Conservation (phyloP, 305 asterid species). For the Galium porrigens region DNA sequence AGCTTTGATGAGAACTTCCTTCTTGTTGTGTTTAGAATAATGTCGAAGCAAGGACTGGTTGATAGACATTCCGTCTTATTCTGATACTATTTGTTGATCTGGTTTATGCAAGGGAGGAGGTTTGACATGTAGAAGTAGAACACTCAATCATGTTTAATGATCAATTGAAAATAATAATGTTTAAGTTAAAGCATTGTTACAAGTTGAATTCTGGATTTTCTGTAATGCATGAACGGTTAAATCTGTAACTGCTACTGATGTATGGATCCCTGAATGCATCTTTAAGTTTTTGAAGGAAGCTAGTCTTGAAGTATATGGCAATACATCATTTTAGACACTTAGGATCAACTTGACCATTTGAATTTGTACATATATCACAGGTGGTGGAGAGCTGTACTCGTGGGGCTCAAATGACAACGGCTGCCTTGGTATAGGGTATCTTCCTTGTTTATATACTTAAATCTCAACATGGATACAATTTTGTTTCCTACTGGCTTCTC, state of each 20-base stretch:
- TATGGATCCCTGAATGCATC: not conserved
- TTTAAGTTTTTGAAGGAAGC: not conserved
- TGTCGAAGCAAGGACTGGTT: not conserved
- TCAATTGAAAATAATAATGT: not conserved
- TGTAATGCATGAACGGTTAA: not conserved
- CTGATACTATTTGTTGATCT: not conserved
- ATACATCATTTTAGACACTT: not conserved
- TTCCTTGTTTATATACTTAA: slow-evolving; percentile 14
- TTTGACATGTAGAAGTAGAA: not conserved
- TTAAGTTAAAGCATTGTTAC: not conserved
- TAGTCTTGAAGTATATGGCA: not conserved
- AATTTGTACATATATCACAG: slow-evolving; percentile 19
- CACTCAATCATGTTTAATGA: not conserved
- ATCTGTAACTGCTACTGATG: not conserved
- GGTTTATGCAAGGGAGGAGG: not conserved
- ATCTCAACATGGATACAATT: slow-evolving; percentile 4
- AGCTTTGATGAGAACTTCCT: not conserved
- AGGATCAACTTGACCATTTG: not conserved
- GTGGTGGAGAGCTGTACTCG: slow-evolving; percentile 71
- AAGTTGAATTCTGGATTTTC: not conserved
- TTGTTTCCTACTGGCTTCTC: slow-evolving; percentile 10
- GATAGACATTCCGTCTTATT: not conserved
- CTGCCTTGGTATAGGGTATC: slow-evolving; percentile 91
- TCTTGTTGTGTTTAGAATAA: not conserved
- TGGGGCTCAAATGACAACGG: slow-evolving; percentile 98